Conservation (phyloP, 208 protist species). For the Trypanosoma theileri region DNA sequence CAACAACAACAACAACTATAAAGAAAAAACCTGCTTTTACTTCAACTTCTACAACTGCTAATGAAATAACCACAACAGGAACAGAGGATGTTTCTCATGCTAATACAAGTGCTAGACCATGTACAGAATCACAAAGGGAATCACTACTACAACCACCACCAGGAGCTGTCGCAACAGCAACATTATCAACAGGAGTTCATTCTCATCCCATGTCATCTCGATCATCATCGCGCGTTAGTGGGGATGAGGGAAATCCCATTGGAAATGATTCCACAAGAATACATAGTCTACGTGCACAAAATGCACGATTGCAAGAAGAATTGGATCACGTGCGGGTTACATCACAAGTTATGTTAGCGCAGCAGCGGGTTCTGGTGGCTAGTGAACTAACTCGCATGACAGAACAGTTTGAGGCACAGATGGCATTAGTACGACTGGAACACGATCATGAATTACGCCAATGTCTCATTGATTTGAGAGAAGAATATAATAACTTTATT, state of each 20-base stretch:
- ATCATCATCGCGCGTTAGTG: background rate
- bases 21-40: background rate
- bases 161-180: too few species aligned
- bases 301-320: constrained; percentile 38
- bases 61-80: too few species aligned
- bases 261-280: background rate
- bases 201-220: background rate
- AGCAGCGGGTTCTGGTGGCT: constrained; percentile 29
- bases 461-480: constrained; percentile 6
- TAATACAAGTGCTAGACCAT: too few species aligned
- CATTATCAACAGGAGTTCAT: too few species aligned
- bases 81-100: too few species aligned
- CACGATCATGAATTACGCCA: constrained; percentile 21
- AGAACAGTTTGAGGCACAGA: constrained; percentile 28
- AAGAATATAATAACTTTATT: constrained; percentile 20
- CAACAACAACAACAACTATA: background rate
- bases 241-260: background rate
- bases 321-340: constrained; percentile 41
- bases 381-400: constrained; percentile 23
- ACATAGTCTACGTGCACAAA: background rate
- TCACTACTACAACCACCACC: too few species aligned
- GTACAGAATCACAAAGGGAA: too few species aligned
- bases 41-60: too few species aligned
- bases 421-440: constrained; percentile 22
- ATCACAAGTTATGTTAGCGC: constrained; percentile 39